Conservation (phyloP, 202 grass and related monocot genomes). For the Cymbopogon flexuosus region DNA sequence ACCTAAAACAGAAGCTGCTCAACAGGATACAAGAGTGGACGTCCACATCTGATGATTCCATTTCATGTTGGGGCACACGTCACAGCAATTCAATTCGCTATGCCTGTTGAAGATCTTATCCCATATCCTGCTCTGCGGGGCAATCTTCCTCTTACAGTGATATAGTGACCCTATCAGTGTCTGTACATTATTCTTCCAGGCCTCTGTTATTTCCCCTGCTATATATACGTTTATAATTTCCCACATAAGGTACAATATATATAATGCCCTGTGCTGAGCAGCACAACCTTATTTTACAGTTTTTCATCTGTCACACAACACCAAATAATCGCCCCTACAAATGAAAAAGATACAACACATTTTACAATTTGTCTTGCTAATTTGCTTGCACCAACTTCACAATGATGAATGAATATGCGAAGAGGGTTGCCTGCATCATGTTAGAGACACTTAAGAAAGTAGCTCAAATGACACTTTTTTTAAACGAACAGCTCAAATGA, state of each 20-base stretch:
- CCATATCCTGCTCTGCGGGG: background rate
- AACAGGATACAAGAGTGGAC: no score
- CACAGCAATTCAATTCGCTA: background rate
- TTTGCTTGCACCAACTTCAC: constrained; percentile 27
- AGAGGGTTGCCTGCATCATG: constrained; percentile 41
- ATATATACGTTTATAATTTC: background rate
- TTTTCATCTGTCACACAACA: background rate
- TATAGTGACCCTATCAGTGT: background rate
- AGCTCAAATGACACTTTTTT: background rate
- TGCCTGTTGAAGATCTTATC: background rate
- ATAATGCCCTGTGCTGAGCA: background rate
- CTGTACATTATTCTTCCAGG: background rate
- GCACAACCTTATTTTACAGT: constrained; percentile 35
- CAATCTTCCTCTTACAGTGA: background rate
- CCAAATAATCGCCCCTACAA: background rate
- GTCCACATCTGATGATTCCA: background rate
- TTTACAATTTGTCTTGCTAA: constrained; percentile 12
- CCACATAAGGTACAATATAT: background rate
- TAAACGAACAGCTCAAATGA: background rate
- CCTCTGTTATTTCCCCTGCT: background rate
- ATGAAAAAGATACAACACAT: constrained; percentile 11
- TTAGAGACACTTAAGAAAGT: constrained; percentile 9
- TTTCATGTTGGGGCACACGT: background rate
- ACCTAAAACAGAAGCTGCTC: no score
- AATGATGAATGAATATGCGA: constrained; percentile 28